Evolutionary conservation across 2,329 filamentous ascomycete genomes (phyloP), one percentile per base, ranked within the genome.

Genomic region (Catunica adiposa): DNA sequence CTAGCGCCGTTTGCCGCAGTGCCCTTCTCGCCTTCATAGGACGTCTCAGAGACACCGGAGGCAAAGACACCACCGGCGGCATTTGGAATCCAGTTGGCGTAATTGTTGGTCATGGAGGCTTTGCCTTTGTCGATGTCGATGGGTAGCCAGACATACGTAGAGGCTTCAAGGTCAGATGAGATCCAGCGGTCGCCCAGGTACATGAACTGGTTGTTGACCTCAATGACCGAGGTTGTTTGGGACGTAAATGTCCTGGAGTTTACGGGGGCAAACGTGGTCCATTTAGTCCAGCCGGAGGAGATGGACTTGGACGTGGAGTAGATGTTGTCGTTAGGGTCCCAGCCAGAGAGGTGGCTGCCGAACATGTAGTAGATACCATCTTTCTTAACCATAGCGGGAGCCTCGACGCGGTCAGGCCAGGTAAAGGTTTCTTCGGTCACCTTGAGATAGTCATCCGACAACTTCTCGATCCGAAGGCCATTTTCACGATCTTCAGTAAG

Each of bases 181-280:
- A 77, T 66, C 82, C 82, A 85, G 22, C 82, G 75, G 65, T 86
- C 82, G 20, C 82, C 82, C 66, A 83, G 75, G 66, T 84, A 85
- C 59, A 82, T 73, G 51, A 71, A 70, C 14, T 66, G 66, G 54
- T 63, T 62, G 48, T 68, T 65, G 2, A 70, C 59, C 0, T 71
- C 68, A 0, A 83, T 70, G 22, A 84, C 70, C 61, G 73, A 83
- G 37, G 71, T 78, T 0, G 78, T 80, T 62, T 86, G 81, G 1
- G 75, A 79, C 14, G 67, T 66, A 61, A 78, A 83, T 0, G 82
- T 84, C 34, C 68, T 72, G 8, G 73, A 71, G 0, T 78, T 79
- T 0, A 66, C 62, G 20, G 76, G 72, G 0, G 76, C 79, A 54
- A 84, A 83, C 1, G 73, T 73, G 2, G 70, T 69, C 77, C 80